phyloP scores from a whole-genome alignment of 148 eudicot genomes.

The Simmondsia chinensis region DNA sequence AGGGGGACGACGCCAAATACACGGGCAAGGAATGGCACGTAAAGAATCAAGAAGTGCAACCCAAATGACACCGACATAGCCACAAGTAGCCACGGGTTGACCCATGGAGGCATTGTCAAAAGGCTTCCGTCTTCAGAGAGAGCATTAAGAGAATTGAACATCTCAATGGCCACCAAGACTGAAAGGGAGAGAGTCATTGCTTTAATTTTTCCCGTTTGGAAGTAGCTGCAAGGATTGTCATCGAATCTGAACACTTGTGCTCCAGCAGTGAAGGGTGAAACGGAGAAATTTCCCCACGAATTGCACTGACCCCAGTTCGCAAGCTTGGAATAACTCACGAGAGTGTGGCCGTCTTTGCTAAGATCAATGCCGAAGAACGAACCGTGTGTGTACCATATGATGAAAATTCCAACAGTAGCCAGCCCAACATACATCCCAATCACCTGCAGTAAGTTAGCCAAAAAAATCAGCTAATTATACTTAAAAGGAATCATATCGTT shows the following conservation, averaged over 20 bases:
- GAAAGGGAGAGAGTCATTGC: slow-evolving; percentile 75
- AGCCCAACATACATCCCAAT: slow-evolving; percentile 65
- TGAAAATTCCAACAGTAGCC: slow-evolving; percentile 66
- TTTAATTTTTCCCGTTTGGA: slow-evolving; percentile 55
- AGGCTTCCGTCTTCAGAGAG: slow-evolving; percentile 71
- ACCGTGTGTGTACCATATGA: slow-evolving; percentile 62
- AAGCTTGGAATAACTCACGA: slow-evolving; percentile 59
- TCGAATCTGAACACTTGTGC: slow-evolving; percentile 41
- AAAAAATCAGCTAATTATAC: no score
- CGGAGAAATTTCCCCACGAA: slow-evolving; percentile 51
- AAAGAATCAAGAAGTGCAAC: slow-evolving; percentile 62
- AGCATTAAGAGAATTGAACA: slow-evolving; percentile 73
- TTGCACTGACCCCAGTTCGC: slow-evolving; percentile 65
- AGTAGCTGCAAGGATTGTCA: slow-evolving; percentile 56
- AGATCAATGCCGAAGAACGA: slow-evolving; percentile 66
- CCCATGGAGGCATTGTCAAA: slow-evolving; percentile 75
- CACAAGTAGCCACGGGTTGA: slow-evolving; percentile 58
- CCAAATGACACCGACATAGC: slow-evolving; percentile 75
- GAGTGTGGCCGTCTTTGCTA: slow-evolving; percentile 58
- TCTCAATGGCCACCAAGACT: slow-evolving; percentile 70
- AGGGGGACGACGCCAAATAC: slow-evolving; percentile 70
- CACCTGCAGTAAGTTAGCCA: slow-evolving; percentile 32
- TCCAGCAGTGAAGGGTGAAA: slow-evolving; percentile 54
- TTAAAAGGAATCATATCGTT: no score
- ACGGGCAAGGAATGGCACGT: slow-evolving; percentile 65